Evolutionary conservation across 352 stramenopile genomes (phyloP).

Genomic region (Pythium utonaiense): DNA sequence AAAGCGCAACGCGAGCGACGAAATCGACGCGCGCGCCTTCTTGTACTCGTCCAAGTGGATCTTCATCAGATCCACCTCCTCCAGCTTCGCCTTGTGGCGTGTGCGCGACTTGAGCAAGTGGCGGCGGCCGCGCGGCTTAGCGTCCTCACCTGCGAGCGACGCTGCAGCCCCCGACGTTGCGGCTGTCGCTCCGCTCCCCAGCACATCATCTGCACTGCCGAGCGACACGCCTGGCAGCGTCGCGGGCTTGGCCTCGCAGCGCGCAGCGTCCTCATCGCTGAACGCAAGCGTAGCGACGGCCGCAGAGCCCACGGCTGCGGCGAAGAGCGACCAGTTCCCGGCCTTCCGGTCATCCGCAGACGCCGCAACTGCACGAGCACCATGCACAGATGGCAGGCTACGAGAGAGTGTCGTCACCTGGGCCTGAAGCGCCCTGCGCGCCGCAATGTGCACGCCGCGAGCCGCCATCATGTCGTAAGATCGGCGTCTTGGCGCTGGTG

Average conservation of each 20-base stretch:
- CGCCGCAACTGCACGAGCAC: neutral
- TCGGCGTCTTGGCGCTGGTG: neutral
- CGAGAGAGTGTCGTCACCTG: neutral
- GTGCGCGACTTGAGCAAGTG: slow-evolving; percentile 58
- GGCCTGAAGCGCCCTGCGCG: slow-evolving; percentile 6
- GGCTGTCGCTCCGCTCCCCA: neutral
- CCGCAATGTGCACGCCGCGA: neutral
- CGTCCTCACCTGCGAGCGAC: neutral
- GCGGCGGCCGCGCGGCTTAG: slow-evolving; percentile 29
- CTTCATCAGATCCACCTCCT: slow-evolving; percentile 69
- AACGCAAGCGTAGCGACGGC: neutral
- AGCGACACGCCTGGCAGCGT: neutral
- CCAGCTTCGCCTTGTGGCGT: slow-evolving; percentile 51
- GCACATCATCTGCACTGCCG: neutral
- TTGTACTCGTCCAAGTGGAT: slow-evolving; percentile 67
- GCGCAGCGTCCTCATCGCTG: neutral
- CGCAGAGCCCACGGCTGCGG: neutral
- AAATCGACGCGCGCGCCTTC: slow-evolving; percentile 27
- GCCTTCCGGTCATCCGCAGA: neutral
- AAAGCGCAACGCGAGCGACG: slow-evolving; percentile 50
- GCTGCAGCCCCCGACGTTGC: neutral
- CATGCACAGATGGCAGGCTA: neutral
- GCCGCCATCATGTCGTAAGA: neutral
- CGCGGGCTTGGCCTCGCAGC: slow-evolving; percentile 10
- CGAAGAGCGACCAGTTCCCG: slow-evolving; percentile 3